Percentiles rank a stretch among this genome's conserved stretches.
Evolutionary conservation across 2,329 filamentous ascomycete species (phyloP).

Genomic region (Colletotrichum tofieldiae): DNA sequence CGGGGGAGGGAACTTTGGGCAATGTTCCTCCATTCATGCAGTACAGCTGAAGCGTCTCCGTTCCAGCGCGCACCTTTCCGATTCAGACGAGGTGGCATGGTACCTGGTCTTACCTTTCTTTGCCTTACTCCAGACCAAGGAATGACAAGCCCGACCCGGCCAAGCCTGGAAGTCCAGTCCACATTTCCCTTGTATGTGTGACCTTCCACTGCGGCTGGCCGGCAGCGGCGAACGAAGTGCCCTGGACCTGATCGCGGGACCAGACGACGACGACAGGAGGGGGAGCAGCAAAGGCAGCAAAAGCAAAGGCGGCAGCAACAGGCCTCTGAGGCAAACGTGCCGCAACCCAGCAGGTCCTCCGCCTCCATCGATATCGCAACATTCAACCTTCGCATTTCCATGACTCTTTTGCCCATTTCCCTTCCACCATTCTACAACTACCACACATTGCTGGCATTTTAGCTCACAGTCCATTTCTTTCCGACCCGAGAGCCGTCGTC

Average conservation of each 20-base stretch:
- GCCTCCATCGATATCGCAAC: constrained; percentile 40
- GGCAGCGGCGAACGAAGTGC: not conserved
- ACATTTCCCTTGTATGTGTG: constrained; percentile 7
- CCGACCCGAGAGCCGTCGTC: constrained; percentile 2
- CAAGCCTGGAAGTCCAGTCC: not conserved
- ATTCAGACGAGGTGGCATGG: constrained; percentile 27
- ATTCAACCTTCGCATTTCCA: constrained; percentile 36
- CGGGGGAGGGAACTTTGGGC: not conserved
- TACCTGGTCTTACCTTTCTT: constrained; percentile 15
- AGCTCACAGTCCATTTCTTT: constrained; percentile 13
- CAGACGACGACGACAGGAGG: not conserved
- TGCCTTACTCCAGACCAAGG: constrained; percentile 5
- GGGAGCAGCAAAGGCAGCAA: constrained; percentile 9
- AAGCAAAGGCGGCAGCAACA: constrained; percentile 26
- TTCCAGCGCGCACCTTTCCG: constrained; percentile 10
- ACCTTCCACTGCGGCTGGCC: not conserved
- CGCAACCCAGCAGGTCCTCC: constrained; percentile 29
- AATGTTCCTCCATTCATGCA: constrained; percentile 1
- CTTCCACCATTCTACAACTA: constrained; percentile 30
- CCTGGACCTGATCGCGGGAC: constrained; percentile 13
- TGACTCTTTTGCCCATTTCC: constrained; percentile 27
- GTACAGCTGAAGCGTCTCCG: not conserved
- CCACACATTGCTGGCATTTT: constrained; percentile 29
- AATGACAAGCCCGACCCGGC: not conserved
- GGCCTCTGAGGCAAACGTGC: constrained; percentile 42